Evolutionary conservation across 768 basidiomycete genomes (phyloP), one percentile per base, ranked within the genome.

Genomic region (Lactarius hatsudake): DNA sequence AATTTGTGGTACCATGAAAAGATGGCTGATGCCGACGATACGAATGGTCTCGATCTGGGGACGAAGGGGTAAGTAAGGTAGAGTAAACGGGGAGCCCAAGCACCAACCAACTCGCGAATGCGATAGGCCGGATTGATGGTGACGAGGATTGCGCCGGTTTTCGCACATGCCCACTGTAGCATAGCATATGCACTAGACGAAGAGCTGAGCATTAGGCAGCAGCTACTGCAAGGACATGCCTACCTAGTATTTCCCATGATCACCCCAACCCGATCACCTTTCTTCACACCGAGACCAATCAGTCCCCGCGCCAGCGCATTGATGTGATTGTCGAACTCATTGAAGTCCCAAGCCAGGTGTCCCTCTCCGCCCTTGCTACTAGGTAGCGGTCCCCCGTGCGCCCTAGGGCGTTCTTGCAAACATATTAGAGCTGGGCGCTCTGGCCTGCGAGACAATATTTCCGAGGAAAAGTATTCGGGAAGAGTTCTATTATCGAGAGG

Each of bases 201-300:
- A 28, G 36, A 54, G 34, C 12, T 61, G 38, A 59, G 26, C 51
- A 48, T 32, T 30, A 5, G 42, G 23, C n/a, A 17, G 20, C 45
- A 17, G 18, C 9, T 15, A 40, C 28, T 28, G 38, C 26, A 40
- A 38, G n/a, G 18, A 42, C 20, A 30, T 54, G 13, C 78, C 42
- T 69, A 90, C 92, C 92, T 94, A 66, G 85, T 90, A 68, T 93
- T 94, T 5, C 91, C 92, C 91, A 94, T 91, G 45, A 93, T 76
- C 8, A 92, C 89, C 0, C 83, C 93, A 26, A 94, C 86, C 9
- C 92, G 80, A 70, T 93, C 90, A 0, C 93, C 92, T 73, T 84
- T 88, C 74, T 79, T 77, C 5, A 94, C 86, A 18, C 91, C 91
- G 78, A 93, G 77, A 1, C 76, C 76, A 17, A 92, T 66, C 23